Base-by-base conservation (phyloP, 495 filamentous ascomycete genomes). In the Penicillium samsonianum region DNA sequence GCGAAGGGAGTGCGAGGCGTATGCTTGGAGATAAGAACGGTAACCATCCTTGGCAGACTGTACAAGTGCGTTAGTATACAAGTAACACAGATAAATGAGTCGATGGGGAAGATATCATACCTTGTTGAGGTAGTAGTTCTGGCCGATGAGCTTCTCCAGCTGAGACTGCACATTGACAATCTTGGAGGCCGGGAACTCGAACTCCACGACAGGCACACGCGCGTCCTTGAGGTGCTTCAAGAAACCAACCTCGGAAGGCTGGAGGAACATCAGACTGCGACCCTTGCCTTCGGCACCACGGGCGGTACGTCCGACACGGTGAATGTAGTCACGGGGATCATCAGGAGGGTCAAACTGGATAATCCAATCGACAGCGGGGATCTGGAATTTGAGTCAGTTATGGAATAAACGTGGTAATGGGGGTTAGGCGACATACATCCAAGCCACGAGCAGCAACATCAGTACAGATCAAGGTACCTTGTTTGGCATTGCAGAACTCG, bases 61-160 rank as follows among this genome's bases (percentile, higher is more conserved):
- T 17, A 33, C 23, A 54, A 31, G 26, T 44, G 43, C 33, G 51
- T 73, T 42, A 70, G 62, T 56, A 59, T 38, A 19, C n/a, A 50
- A 0, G 23, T 19, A 45, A 3, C 20, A 33, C 30, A 11, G 48
- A 53, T n/a, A 23, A 3, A n/a, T n/a, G n/a, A n/a, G n/a, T n/a
- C n/a, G n/a, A n/a, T n/a, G n/a, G 38, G 6, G 19, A 42, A 50
- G 43, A 43, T 4, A 44, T 49, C 73, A 44, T 67, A 85, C 83
- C 82, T 96, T 92, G 75, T 97, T 93, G 26, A 98, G 79, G 68
- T 96, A 97, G 78, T 97, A 98, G 72, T 98, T 97, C 69, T 92
- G 87, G 12, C 85, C 83, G 59, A 98, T 95, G 49, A 97, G 80
- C 68, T 91, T 81, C 80, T 98, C 93, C 3, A 98, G 82, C 72